Evolutionary conservation across 164 flowering plant species (phyloP).

Genomic region (Tetrastigma voinierianum): DNA sequence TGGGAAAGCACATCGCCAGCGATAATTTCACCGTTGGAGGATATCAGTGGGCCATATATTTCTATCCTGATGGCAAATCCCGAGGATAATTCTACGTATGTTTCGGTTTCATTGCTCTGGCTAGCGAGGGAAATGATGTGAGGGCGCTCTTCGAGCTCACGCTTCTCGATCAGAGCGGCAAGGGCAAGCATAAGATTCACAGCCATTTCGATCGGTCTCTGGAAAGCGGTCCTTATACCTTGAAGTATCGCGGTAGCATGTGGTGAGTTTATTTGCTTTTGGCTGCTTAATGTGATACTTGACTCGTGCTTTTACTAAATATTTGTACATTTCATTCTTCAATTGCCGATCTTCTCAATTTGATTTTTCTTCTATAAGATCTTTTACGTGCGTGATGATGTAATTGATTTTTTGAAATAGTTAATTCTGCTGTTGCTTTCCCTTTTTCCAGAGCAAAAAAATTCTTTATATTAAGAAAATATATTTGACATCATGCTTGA

Average conservation of each 20-base stretch:
- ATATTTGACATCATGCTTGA: too few relatives aligned
- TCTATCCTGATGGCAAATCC: conserved; percentile 81
- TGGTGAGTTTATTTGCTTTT: conserved; percentile 38
- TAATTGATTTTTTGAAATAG: too few relatives aligned
- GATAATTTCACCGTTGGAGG: conserved; percentile 84
- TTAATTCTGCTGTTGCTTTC: too few relatives aligned
- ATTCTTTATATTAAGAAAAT: too few relatives aligned
- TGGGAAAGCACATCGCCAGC: conserved; percentile 86
- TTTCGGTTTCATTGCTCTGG: conserved; percentile 86
- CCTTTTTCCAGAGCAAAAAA: too few relatives aligned
- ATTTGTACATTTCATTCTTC: too few relatives aligned
- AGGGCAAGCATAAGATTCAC: conserved; percentile 83
- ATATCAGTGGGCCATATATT: conserved; percentile 78
- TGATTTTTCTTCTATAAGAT: too few relatives aligned
- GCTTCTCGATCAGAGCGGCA: conserved; percentile 85
- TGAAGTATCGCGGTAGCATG: conserved; percentile 90
- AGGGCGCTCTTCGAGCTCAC: conserved; percentile 78
- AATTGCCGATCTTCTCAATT: too few relatives aligned
- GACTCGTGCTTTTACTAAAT: background rate
- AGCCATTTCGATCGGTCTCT: conserved; percentile 90
- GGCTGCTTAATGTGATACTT: too few relatives aligned
- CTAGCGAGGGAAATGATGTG: conserved; percentile 85
- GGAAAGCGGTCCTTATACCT: conserved; percentile 87
- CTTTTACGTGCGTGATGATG: too few relatives aligned
- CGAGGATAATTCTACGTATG: conserved; percentile 81